Conservation (phyloP, 2,329 filamentous ascomycete genomes). For the Hymenoscyphus repandus region DNA sequence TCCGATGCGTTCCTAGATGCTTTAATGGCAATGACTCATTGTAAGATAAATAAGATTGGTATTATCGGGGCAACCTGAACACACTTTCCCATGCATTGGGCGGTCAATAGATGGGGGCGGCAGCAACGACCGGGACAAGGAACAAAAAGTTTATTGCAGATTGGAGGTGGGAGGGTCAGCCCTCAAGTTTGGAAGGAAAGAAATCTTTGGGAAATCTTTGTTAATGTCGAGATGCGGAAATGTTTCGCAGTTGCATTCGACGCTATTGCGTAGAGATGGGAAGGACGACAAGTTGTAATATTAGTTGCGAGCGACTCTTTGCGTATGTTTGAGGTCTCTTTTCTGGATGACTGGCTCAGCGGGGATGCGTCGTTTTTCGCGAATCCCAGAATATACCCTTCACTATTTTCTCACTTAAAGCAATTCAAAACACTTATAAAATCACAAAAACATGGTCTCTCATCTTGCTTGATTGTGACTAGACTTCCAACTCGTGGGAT, state of each 20-base stretch:
- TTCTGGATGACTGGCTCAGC: constrained; percentile 5
- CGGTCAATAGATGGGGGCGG: neutral
- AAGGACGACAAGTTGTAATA: constrained; percentile 6
- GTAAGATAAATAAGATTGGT: constrained; percentile 14
- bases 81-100: constrained; percentile 8
- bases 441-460: neutral
- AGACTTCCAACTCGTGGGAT: neutral
- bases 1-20: constrained; percentile 8
- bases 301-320: neutral
- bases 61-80: constrained; percentile 10
- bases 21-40: constrained; percentile 11
- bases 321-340: neutral
- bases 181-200: constrained; percentile 6
- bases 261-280: neutral
- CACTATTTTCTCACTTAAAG: neutral
- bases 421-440: neutral
- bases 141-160: neutral
- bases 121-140: too few species aligned
- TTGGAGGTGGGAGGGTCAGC: neutral
- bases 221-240: neutral
- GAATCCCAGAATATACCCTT: constrained; percentile 6
- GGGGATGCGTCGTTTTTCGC: neutral
- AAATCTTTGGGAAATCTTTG: constrained; percentile 4
- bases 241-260: neutral
- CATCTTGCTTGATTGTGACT: neutral